Evolutionary conservation across 192 early-diverging fungal genomes (phyloP).

Genomic region (Cladochytrium replicatum): DNA sequence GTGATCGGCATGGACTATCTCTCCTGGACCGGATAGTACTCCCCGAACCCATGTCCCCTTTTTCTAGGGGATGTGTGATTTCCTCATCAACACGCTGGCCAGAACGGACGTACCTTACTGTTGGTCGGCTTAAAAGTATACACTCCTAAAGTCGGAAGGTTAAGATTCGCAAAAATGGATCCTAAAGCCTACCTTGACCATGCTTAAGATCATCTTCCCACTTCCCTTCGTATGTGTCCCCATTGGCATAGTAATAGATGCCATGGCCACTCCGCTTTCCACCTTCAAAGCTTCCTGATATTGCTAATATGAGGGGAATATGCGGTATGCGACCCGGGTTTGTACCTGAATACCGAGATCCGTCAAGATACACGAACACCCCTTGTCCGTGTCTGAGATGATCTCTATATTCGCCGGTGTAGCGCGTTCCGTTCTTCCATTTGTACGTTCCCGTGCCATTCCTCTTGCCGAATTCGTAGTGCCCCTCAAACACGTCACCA

Average conservation of each 20-base stretch:
- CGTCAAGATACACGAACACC: constrained; percentile 47
- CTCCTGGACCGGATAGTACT: constrained; percentile 23
- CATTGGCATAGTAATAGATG: constrained; percentile 42
- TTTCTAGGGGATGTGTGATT: constrained; percentile 14
- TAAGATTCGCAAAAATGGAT: not conserved
- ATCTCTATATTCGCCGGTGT: constrained; percentile 41
- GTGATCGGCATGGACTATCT: constrained; percentile 43
- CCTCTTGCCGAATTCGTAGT: constrained; percentile 31
- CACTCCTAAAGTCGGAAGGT: not conserved
- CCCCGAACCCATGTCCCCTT: constrained; percentile 35
- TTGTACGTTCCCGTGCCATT: constrained; percentile 39
- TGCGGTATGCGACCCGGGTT: not conserved
- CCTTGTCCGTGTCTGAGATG: constrained; percentile 35
- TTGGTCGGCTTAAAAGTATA: constrained; percentile 29
- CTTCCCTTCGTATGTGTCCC: constrained; percentile 41
- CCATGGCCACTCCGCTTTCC: constrained; percentile 44
- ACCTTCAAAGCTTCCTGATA: constrained; percentile 27
- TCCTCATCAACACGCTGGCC: not conserved
- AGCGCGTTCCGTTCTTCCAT: constrained; percentile 41
- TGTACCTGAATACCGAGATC: constrained; percentile 41
- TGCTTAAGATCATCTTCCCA: constrained; percentile 44
- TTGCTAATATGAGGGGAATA: not conserved
- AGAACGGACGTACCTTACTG: constrained; percentile 28
- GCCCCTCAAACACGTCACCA: constrained; percentile 43
- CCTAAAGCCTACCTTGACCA: constrained; percentile 23